phyloP scores from a whole-genome alignment of 2,329 filamentous ascomycete genomes.

The Leptographium wingfieldii region DNA sequence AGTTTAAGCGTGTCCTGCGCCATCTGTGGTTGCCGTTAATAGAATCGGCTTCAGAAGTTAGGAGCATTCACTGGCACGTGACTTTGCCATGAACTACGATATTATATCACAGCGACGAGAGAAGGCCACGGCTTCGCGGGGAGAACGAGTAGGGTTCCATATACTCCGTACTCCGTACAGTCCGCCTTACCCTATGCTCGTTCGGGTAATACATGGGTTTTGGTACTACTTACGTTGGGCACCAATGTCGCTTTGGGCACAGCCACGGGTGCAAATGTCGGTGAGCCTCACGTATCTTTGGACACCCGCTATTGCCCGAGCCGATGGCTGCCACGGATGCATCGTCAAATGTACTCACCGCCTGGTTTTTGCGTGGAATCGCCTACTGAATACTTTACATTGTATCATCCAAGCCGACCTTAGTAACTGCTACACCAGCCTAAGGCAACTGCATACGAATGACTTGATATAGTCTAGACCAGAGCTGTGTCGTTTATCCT shows the following conservation, averaged over 20 bases:
- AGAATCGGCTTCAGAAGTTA: too few relatives aligned
- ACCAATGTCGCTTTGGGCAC: background rate
- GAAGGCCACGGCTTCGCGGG: too few relatives aligned
- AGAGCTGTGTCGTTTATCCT: too few relatives aligned
- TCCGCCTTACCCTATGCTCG: background rate
- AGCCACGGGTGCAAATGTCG: background rate
- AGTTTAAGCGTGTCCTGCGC: too few relatives aligned
- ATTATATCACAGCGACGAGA: background rate
- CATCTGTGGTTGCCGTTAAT: too few relatives aligned
- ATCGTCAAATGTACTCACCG: background rate
- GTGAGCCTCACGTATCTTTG: background rate
- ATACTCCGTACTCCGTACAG: background rate
- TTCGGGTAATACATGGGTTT: background rate
- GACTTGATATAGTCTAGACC: too few relatives aligned
- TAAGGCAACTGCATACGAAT: too few relatives aligned
- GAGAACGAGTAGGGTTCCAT: too few relatives aligned
- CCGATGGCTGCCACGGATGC: background rate
- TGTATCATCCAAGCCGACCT: too few relatives aligned
- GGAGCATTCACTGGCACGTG: background rate
- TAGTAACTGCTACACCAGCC: background rate
- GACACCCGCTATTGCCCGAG: background rate
- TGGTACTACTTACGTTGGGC: background rate
- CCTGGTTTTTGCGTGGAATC: background rate
- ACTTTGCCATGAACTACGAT: background rate
- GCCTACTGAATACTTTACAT: too few relatives aligned